Evolutionary conservation across 164 flowering plant genomes (phyloP), one percentile per base, ranked within the genome.

Genomic region (Magnolia changhungtana): DNA sequence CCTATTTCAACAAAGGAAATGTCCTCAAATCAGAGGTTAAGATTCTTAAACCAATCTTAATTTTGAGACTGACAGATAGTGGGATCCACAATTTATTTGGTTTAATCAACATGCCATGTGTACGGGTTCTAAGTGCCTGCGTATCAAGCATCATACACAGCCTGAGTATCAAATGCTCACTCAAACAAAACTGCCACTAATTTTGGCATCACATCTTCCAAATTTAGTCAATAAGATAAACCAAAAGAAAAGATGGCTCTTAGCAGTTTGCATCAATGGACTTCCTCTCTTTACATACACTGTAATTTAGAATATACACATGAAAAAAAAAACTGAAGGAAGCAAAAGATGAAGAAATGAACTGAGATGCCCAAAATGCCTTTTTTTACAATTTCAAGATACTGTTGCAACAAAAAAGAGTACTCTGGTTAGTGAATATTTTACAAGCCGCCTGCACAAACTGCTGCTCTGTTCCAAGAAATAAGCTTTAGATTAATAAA

Each of bases 381-480:
- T 23, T 7, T 10, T 29, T 63, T 14, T 67, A 27, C 19, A 18
- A 10, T 24, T 31, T 29, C 7, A 18, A 16, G 71, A 31, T 68
- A 68, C 31, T 31, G 49, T 31, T 68, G 37, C 51, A 68, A 11
- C 71, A 68, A 29, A 31, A 37, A 37, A 31, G 49, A 14, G 49
- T 24, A 29, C 19, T 68, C 71, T 16, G 19, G 69, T 29, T 68
- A 29, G 71, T 16, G 31, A 68, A 66, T 18, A 24, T 13, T 31
- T 68, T 68, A 68, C 71, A 68, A 65, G 50, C 27, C 31, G 71
- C 37, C 21, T 29, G 29, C 71, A 1, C 50, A 13, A 68, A 7
- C 51, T 68, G 71, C 37, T 55, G 16, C 71, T 2, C 71, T 68
- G 71, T 65, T 65, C 70, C 71, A 68, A 68, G 50, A 29, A 5